phyloP scores from a whole-genome alignment of 768 basidiomycete genomes.

The Chalciporus pseudorubinellus region DNA sequence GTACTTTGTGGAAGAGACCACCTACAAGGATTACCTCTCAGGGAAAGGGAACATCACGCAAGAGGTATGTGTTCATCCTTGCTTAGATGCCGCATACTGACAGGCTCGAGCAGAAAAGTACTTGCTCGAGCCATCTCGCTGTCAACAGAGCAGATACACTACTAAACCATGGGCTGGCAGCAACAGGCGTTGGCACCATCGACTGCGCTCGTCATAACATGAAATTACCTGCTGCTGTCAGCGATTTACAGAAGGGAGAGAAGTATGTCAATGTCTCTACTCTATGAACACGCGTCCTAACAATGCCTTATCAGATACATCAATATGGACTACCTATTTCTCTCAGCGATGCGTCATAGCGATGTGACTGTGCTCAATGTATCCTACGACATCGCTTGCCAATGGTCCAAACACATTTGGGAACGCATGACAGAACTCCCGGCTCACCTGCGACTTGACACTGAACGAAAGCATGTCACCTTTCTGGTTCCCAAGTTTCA shows the following conservation, averaged over 20 bases:
- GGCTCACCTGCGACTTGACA: too few relatives aligned
- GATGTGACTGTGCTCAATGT: too few relatives aligned
- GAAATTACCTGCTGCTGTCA: constrained; percentile 13
- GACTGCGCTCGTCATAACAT: constrained; percentile 26
- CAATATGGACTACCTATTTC: constrained; percentile 19
- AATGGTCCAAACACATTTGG: too few relatives aligned
- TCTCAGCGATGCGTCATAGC: neutral
- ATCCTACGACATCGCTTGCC: too few relatives aligned
- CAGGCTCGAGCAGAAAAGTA: too few relatives aligned
- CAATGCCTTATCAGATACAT: too few relatives aligned
- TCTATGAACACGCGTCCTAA: neutral
- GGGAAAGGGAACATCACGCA: neutral
- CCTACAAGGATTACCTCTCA: constrained; percentile 14
- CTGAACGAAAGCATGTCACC: too few relatives aligned
- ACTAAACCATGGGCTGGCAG: constrained; percentile 8
- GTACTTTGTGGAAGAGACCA: constrained; percentile 26
- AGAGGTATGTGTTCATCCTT: neutral
- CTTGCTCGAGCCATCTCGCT: neutral
- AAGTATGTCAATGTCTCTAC: constrained; percentile 1
- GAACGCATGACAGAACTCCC: too few relatives aligned
- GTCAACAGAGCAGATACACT: constrained; percentile 10
- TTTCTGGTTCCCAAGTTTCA: too few relatives aligned
- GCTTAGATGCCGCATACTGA: too few relatives aligned
- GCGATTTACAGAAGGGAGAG: constrained; percentile 21
- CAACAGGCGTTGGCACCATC: constrained; percentile 29